Evolutionary conservation across 306 rosid species (phyloP).

Genomic region (Glycine tomentella): DNA sequence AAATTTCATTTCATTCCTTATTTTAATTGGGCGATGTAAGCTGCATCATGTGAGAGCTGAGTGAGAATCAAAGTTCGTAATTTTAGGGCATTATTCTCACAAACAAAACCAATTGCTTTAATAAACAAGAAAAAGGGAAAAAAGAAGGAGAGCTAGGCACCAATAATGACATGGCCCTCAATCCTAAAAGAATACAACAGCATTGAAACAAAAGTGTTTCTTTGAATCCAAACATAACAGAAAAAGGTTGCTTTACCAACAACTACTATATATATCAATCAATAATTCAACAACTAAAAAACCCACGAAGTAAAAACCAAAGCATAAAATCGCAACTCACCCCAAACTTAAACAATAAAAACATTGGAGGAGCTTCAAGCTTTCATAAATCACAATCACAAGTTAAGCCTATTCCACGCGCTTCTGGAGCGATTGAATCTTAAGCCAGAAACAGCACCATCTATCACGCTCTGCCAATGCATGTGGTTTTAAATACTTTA

Average conservation of each 20-base stretch:
- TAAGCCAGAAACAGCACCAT: slow-evolving; percentile 37
- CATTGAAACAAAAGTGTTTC: slow-evolving; percentile 55
- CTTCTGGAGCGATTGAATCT: slow-evolving; percentile 53
- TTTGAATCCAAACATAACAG: slow-evolving; percentile 46
- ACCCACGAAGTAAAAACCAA: slow-evolving; percentile 26
- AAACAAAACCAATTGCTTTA: slow-evolving; percentile 38
- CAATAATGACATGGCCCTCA: slow-evolving; percentile 68
- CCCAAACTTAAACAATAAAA: slow-evolving; percentile 2
- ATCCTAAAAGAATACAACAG: slow-evolving; percentile 45
- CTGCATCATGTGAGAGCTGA: slow-evolving; percentile 27
- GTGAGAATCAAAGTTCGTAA: too few relatives aligned
- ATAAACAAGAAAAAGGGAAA: slow-evolving; percentile 4
- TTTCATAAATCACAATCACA: slow-evolving; percentile 14
- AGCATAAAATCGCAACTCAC: slow-evolving; percentile 25
- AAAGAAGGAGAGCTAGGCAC: slow-evolving; percentile 16
- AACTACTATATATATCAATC: neutral
- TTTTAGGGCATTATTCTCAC: slow-evolving; percentile 31
- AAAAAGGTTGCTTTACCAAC: slow-evolving; percentile 39
- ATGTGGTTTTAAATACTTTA: slow-evolving; percentile 44
- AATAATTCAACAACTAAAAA: slow-evolving; percentile 24
- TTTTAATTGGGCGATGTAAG: slow-evolving; percentile 2
- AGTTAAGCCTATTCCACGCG: slow-evolving; percentile 48
- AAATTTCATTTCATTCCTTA: slow-evolving; percentile 34
- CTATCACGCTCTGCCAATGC: slow-evolving; percentile 51
- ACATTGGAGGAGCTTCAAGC: neutral